phyloP scores from a whole-genome alignment of 2,329 filamentous ascomycete species.

The Drechslerella coelobrocha region DNA sequence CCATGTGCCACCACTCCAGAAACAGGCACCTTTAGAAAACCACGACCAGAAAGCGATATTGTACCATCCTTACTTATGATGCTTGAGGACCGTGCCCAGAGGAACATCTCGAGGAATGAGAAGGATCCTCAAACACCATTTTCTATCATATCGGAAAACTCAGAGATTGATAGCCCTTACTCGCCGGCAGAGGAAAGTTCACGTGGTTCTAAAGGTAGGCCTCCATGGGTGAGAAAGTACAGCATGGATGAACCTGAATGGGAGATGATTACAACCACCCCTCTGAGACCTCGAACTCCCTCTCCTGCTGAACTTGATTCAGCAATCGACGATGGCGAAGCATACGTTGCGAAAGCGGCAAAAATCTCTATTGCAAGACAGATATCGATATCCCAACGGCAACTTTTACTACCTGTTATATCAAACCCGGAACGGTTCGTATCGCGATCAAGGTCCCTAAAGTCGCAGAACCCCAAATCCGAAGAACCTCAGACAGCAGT shows the following conservation, averaged over 20 bases:
- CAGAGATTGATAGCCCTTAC: constrained; percentile 48
- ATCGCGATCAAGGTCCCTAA: constrained; percentile 26
- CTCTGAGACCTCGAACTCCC: constrained; percentile 49
- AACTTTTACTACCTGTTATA: constrained; percentile 65
- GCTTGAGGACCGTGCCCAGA: constrained; percentile 38
- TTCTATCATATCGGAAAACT: constrained; percentile 44
- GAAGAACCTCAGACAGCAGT: constrained; percentile 21
- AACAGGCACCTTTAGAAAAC: constrained; percentile 13
- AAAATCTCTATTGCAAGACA: constrained; percentile 73
- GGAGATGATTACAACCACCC: constrained; percentile 49
- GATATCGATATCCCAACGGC: constrained; percentile 71
- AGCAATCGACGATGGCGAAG: constrained; percentile 60
- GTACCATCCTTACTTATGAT: constrained; percentile 47
- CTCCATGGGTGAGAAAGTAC: constrained; percentile 46
- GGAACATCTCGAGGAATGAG: constrained; percentile 13
- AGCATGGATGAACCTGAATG: constrained; percentile 49
- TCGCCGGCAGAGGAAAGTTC: constrained; percentile 13
- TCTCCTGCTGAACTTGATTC: constrained; percentile 57
- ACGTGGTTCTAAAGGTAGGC: constrained; percentile 11
- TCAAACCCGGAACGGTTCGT: constrained; percentile 53
- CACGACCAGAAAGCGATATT: constrained; percentile 47
- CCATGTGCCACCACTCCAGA: constrained; percentile 27
- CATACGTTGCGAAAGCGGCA: constrained; percentile 65
- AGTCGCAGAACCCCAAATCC: constrained; percentile 23
- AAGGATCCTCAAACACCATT: constrained; percentile 48